A percentile compares a stretch with the other conserved stretches of the same genome.
Evolutionary conservation across 2,329 filamentous ascomycete species (phyloP).

Genomic region (Pyricularia pennisetigena): DNA sequence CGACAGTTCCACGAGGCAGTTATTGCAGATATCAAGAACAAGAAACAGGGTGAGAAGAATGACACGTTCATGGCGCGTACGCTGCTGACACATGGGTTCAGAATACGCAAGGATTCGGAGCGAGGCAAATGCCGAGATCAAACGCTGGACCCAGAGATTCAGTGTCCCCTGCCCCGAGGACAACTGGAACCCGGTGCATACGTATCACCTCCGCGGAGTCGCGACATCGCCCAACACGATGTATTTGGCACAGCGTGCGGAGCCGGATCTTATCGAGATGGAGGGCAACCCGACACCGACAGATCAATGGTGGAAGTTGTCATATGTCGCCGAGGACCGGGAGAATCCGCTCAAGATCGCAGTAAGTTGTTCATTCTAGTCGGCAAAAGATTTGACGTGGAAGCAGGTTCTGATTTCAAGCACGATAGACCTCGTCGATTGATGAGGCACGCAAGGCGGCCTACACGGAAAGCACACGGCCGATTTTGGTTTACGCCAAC

Average conservation of each 20-base stretch:
- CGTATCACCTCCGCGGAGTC: slow-evolving; percentile 20
- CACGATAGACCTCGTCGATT: slow-evolving; percentile 4
- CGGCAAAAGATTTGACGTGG: neutral
- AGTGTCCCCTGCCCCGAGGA: slow-evolving; percentile 13
- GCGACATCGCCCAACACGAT: slow-evolving; percentile 15
- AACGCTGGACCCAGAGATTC: neutral
- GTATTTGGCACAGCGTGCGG: slow-evolving; percentile 17
- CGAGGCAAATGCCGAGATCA: slow-evolving; percentile 3
- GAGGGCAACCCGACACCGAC: slow-evolving; percentile 7
- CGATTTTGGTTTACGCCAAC: slow-evolving; percentile 20
- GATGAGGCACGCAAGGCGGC: slow-evolving; percentile 12
- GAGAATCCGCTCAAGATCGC: slow-evolving; percentile 11
- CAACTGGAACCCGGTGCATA: slow-evolving; percentile 16
- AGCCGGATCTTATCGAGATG: slow-evolving; percentile 11
- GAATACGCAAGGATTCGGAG: slow-evolving; percentile 7
- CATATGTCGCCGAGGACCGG: slow-evolving; percentile 10
- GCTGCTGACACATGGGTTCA: slow-evolving; percentile 2
- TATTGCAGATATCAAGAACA: neutral
- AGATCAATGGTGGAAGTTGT: slow-evolving; percentile 21
- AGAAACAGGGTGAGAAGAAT: slow-evolving; percentile 6
- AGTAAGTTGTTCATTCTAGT: slow-evolving; percentile 6
- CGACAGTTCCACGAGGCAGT: slow-evolving; percentile 9
- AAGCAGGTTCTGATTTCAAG: neutral
- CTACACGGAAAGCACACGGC: slow-evolving; percentile 9
- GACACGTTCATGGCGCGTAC: neutral